phyloP scores from a whole-genome alignment of 225 moss, liverwort and hornwort species.

The Takakia lepidozioides region DNA sequence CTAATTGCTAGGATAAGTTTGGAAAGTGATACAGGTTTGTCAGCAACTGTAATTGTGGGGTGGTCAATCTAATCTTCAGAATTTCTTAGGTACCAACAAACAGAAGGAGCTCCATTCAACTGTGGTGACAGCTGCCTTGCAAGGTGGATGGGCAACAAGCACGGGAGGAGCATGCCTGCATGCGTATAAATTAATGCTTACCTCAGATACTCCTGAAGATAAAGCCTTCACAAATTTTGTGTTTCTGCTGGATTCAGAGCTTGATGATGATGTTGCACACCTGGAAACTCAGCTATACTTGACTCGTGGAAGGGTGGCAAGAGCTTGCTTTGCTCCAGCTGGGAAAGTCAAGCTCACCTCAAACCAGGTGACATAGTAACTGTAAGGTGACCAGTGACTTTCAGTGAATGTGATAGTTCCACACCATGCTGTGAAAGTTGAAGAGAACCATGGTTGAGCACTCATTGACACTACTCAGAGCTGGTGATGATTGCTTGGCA shows the following conservation, averaged over 20 bases:
- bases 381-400: no score
- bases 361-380: constrained; percentile 35
- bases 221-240: constrained; percentile 46
- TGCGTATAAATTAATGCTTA: constrained; percentile 57
- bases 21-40: no score
- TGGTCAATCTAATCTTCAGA: no score
- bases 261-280: constrained; percentile 71
- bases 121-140: constrained; percentile 29
- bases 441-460: no score
- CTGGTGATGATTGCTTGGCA: no score
- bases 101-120: constrained; percentile 81
- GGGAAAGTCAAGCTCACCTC: constrained; percentile 31
- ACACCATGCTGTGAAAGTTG: no score
- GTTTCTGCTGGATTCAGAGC: constrained; percentile 48
- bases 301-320: constrained; percentile 44
- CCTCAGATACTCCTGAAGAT: constrained; percentile 25
- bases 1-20: no score
- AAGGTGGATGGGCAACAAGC: constrained; percentile 47
- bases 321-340: constrained; percentile 32
- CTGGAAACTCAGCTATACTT: constrained; percentile 43
- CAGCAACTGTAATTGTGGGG: no score
- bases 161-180: constrained; percentile 26
- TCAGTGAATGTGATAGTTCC: no score
- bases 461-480: no score
- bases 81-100: constrained; percentile 58